These are phyloP conservation scores for Septoria petroselini DNA, from an alignment of 2,329 filamentous ascomycete species.

Conservation along the genomic window DNA sequence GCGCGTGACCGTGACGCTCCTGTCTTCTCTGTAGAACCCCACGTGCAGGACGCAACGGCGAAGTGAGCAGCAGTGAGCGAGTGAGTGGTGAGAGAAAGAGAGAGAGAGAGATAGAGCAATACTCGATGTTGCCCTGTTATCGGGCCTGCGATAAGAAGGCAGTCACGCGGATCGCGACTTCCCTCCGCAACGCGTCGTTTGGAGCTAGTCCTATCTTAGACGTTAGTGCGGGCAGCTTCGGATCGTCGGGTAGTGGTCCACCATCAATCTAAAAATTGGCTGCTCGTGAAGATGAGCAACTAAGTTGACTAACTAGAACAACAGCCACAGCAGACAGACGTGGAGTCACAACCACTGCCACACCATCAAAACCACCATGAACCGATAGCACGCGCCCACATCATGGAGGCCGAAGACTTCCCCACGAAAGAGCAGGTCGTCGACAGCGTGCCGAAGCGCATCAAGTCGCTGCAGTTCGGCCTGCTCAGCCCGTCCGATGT, in stretches of 20 bases:
- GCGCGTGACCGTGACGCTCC: too few species aligned
- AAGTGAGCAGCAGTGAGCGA: too few species aligned
- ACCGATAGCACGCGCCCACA: constrained; percentile 16
- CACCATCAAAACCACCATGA: constrained; percentile 13
- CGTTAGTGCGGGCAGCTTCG: constrained; percentile 1
- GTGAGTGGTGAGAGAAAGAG: too few species aligned
- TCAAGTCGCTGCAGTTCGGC: constrained; percentile 90
- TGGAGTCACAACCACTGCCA: background rate
- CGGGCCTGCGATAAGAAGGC: background rate
- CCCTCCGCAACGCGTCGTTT: background rate
- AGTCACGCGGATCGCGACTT: constrained; percentile 10
- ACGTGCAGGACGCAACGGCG: too few species aligned
- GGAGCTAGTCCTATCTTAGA: background rate
- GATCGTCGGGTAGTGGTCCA: constrained; percentile 3
- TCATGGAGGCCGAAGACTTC: constrained; percentile 25
- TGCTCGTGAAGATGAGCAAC: background rate
- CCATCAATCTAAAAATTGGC: background rate
- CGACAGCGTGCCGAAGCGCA: constrained; percentile 83
- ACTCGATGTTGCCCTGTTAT: too few species aligned
- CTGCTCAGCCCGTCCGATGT: constrained; percentile 86
- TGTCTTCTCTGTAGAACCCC: too few species aligned
- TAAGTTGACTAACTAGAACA: too few species aligned
- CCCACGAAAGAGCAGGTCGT: constrained; percentile 77
- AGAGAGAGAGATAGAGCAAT: too few species aligned
- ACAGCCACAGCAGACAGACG: too few species aligned